Conservation (phyloP, 2,329 filamentous ascomycete species). For the Fusarium sp. region DNA sequence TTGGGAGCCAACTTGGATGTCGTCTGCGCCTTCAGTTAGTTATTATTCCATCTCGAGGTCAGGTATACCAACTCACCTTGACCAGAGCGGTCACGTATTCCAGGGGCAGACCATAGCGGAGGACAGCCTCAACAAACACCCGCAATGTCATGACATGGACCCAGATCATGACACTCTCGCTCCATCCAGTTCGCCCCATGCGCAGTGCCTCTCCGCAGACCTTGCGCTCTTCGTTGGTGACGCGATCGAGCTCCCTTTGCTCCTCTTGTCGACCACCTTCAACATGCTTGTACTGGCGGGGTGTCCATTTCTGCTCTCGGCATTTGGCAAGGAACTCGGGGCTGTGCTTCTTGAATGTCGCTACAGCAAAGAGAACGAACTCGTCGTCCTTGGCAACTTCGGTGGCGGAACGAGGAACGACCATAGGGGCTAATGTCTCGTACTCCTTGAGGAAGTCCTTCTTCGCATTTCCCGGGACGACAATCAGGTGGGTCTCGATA, state of each 20-base stretch:
- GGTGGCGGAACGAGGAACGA: slow-evolving; percentile 88
- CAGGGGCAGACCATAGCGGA: slow-evolving; percentile 92
- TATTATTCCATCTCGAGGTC: not conserved
- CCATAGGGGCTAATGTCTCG: slow-evolving; percentile 89
- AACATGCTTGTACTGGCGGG: slow-evolving; percentile 92
- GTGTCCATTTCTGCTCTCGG: slow-evolving; percentile 93
- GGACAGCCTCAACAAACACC: slow-evolving; percentile 98
- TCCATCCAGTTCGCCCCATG: slow-evolving; percentile 91
- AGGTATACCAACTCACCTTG: slow-evolving; percentile 73
- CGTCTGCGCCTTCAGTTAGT: slow-evolving; percentile 67
- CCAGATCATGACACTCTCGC: slow-evolving; percentile 96
- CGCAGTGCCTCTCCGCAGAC: slow-evolving; percentile 92
- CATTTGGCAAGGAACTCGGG: slow-evolving; percentile 92
- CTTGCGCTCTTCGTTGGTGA: slow-evolving; percentile 88
- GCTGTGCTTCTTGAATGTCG: slow-evolving; percentile 92
- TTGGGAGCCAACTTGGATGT: slow-evolving; percentile 86
- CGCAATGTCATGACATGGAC: slow-evolving; percentile 90
- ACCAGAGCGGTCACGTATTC: slow-evolving; percentile 89
- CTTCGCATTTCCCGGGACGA: slow-evolving; percentile 81
- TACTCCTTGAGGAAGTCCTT: slow-evolving; percentile 93
- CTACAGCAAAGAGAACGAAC: slow-evolving; percentile 88
- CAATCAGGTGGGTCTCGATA: slow-evolving; percentile 94
- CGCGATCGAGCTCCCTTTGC: slow-evolving; percentile 84
- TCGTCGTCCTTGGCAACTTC: slow-evolving; percentile 89
- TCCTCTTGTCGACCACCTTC: slow-evolving; percentile 93